These are phyloP conservation scores for Lentinus brumalis DNA, from an alignment of 768 basidiomycete species.

Conservation along the genomic window DNA sequence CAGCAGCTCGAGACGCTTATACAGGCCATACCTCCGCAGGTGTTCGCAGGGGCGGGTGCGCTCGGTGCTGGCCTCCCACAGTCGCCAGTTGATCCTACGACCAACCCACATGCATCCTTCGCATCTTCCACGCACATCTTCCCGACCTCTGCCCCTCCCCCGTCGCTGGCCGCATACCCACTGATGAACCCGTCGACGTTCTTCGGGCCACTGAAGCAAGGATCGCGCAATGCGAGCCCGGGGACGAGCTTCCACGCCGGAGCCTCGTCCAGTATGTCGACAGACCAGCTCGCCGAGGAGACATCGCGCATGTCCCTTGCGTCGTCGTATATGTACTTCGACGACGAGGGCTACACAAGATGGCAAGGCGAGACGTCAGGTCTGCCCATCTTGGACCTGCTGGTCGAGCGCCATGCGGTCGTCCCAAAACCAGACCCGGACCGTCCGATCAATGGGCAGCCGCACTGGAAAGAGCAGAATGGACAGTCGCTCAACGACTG, in stretches of 20 bases:
- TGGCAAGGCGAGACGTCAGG: slow-evolving; percentile 96
- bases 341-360: slow-evolving; percentile 83
- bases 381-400: slow-evolving; percentile 80
- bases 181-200: slow-evolving; percentile 82
- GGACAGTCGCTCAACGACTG: slow-evolving; percentile 45
- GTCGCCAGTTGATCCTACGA: slow-evolving; percentile 33
- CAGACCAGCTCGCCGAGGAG: slow-evolving; percentile 58
- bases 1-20: slow-evolving; percentile 85
- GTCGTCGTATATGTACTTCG: slow-evolving; percentile 83
- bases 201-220: slow-evolving; percentile 54
- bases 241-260: slow-evolving; percentile 24
- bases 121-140: slow-evolving; percentile 43
- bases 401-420: slow-evolving; percentile 69
- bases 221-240: slow-evolving; percentile 51
- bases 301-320: slow-evolving; percentile 65
- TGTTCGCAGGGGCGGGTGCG: slow-evolving; percentile 57
- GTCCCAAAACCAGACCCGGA: slow-evolving; percentile 39
- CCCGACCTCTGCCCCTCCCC: slow-evolving; percentile 70
- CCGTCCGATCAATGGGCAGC: slow-evolving; percentile 21
- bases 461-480: slow-evolving; percentile 17
- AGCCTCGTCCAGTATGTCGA: slow-evolving; percentile 7
- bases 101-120: slow-evolving; percentile 40
- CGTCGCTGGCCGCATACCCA: slow-evolving; percentile 75
- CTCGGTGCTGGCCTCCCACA: slow-evolving; percentile 33
- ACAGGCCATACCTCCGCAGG: slow-evolving; percentile 79